phyloP scores from a whole-genome alignment of 1,284 basidiomycete genomes.

The Pterulicium gracile region DNA sequence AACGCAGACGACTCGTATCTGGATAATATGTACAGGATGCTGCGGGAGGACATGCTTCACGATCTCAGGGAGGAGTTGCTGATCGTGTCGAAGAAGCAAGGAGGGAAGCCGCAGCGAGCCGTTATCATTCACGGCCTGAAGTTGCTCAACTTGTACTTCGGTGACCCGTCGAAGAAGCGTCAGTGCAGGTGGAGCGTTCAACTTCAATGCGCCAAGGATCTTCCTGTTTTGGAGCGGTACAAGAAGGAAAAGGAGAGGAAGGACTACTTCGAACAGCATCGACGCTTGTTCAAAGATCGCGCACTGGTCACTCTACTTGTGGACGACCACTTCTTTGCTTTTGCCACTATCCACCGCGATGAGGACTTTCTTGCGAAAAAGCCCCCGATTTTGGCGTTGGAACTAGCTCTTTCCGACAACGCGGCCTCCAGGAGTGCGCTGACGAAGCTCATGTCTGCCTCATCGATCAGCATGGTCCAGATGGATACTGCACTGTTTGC shows the following conservation, averaged over 20 bases:
- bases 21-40: constrained; percentile 53
- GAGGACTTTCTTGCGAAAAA: constrained; percentile 35
- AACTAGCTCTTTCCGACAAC: constrained; percentile 31
- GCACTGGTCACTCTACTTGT: constrained; percentile 39
- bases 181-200: constrained; percentile 35
- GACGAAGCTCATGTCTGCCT: constrained; percentile 24
- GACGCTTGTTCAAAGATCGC: constrained; percentile 10
- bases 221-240: constrained; percentile 26
- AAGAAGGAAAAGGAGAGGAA: constrained; percentile 17
- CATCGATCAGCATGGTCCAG: constrained; percentile 35
- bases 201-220: constrained; percentile 29
- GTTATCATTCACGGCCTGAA: constrained; percentile 29
- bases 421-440: constrained; percentile 26
- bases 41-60: constrained; percentile 55
- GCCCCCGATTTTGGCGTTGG: constrained; percentile 36
- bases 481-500: constrained; percentile 51
- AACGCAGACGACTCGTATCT: constrained; percentile 34
- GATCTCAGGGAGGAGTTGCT: constrained; percentile 52
- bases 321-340: constrained; percentile 36
- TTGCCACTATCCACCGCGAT: constrained; percentile 42
- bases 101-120: constrained; percentile 26
- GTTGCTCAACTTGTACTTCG: constrained; percentile 25
- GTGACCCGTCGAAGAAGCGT: constrained; percentile 16
- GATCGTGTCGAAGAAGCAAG: constrained; percentile 31
- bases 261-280: constrained; percentile 23